A percentile compares a stretch with the other conserved stretches of the same genome.
Evolutionary conservation across 306 rosid species (phyloP).

Genomic region (Lithocarpus polystachyus): DNA sequence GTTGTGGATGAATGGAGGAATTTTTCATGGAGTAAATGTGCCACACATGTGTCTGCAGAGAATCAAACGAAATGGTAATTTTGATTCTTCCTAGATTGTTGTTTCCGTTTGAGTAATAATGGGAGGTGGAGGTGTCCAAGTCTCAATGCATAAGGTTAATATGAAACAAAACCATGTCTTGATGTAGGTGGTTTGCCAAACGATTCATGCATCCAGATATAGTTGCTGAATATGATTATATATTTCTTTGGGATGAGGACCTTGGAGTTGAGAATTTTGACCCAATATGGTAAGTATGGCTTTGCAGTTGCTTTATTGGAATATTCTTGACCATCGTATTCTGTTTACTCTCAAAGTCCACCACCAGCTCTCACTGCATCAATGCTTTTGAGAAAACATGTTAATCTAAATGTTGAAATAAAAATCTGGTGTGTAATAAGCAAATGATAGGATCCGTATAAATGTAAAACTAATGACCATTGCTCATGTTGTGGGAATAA

Average conservation of each 20-base stretch:
- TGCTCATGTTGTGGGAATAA: not conserved
- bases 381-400: not conserved
- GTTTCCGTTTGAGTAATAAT: not conserved
- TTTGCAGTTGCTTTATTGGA: not conserved
- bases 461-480: not conserved
- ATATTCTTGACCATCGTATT: not conserved
- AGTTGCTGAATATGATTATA: conserved; percentile 65
- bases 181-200: conserved; percentile 90
- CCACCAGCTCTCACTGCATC: not conserved
- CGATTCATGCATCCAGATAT: conserved; percentile 96
- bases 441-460: not conserved
- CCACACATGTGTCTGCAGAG: conserved; percentile 51
- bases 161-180: conserved; percentile 8
- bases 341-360: not conserved
- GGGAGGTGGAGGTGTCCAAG: not conserved
- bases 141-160: not conserved
- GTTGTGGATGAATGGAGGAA: conserved; percentile 52
- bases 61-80: conserved; percentile 68
- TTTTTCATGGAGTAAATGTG: conserved; percentile 44
- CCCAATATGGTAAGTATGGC: conserved; percentile 48
- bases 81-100: not conserved
- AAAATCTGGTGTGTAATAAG: not conserved
- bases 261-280: conserved; percentile 83
- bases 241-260: conserved; percentile 98
- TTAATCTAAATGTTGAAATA: not conserved